Base-by-base conservation (phyloP, 768 basidiomycete genomes). In the Daedaleopsis nitida region DNA sequence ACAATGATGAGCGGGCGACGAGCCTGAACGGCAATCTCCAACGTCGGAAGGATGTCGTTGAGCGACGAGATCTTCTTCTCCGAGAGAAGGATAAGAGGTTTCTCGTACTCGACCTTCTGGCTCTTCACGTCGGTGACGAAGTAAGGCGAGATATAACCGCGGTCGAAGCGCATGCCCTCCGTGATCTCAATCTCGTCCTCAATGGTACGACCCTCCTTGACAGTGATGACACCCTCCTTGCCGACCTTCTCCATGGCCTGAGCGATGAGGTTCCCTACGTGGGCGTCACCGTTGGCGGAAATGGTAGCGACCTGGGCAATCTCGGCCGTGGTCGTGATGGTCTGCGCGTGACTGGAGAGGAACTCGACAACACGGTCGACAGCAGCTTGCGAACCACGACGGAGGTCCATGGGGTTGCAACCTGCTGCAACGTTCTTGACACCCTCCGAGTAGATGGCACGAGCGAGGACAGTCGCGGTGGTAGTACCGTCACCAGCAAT, bases 231-330 rank as follows among this genome's bases (percentile, higher is more conserved):
- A 74, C 96, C 96, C 78, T 99, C 96, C 81, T 96, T 97, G 73
- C 96, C 96, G 62, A 98, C 96, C 76, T 97, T 97, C 79, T 98
- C 96, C 96, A 98, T 99, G 1, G 96, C 96, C 72, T 94, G 93
- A 6, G 96, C 96, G 75, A 98, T 98, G 71, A 99, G 84, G 73
- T 88, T 88, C 48, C 96, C 96, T 64, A 99, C 83, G 72, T 98
- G 95, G 1, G 76, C 81, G 77, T 98, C 96, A 55, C 85, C 85
- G 75, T 86, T 86, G 65, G 84, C 83, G 24, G 88, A 90, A 75
- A 97, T 96, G 67, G 96, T 98, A n/a, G 96, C 96, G 65, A 98
- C 96, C 78, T 98, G 96, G 12, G 96, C 94, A 69, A 99, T 98
- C 80, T 99, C 96, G 27, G 93, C 92, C 16, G 91, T 93, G 43